These are phyloP conservation scores for Hemisphaericaspora lyxosophila DNA, from an alignment of 1,139 yeast genomes.

Conservation along the genomic window DNA sequence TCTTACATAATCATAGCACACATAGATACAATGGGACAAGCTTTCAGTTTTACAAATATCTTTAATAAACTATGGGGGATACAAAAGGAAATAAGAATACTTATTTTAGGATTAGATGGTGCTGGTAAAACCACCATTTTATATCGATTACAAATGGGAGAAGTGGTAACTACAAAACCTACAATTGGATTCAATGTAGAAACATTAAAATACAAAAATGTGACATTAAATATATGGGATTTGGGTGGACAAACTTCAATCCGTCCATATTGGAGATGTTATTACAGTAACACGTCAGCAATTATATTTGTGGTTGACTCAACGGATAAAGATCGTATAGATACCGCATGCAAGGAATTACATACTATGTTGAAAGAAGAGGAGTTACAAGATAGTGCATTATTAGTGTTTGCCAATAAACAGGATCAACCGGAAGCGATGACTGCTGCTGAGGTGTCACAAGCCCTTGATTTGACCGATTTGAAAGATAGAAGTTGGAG, in stretches of 20 bases:
- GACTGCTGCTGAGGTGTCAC: slow-evolving; percentile 92
- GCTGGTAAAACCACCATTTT: slow-evolving; percentile 97
- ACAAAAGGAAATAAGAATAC: slow-evolving; percentile 85
- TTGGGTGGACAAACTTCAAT: slow-evolving; percentile 97
- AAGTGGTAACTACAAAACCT: slow-evolving; percentile 91
- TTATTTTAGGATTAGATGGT: slow-evolving; percentile 93
- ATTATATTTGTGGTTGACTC: slow-evolving; percentile 96
- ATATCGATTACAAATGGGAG: slow-evolving; percentile 89
- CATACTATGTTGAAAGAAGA: slow-evolving; percentile 92
- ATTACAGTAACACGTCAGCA: slow-evolving; percentile 94
- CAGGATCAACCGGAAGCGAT: slow-evolving; percentile 97
- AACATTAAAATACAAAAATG: slow-evolving; percentile 83
- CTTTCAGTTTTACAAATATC: slow-evolving; percentile 70
- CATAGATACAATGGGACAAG: slow-evolving; percentile 81
- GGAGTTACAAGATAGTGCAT: slow-evolving; percentile 84
- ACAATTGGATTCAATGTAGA: slow-evolving; percentile 98
- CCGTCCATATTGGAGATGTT: slow-evolving; percentile 97
- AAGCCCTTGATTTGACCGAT: slow-evolving; percentile 80
- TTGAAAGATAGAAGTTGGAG: slow-evolving; percentile 97
- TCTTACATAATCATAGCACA: too few relatives aligned
- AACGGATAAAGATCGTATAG: slow-evolving; percentile 91
- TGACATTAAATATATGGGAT: slow-evolving; percentile 87
- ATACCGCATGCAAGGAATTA: slow-evolving; percentile 82
- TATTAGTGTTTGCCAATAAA: slow-evolving; percentile 92
- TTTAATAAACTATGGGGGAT: slow-evolving; percentile 88